Evolutionary conservation across 2,329 filamentous ascomycete genomes (phyloP).

Genomic region (Epichloe glyceriae): DNA sequence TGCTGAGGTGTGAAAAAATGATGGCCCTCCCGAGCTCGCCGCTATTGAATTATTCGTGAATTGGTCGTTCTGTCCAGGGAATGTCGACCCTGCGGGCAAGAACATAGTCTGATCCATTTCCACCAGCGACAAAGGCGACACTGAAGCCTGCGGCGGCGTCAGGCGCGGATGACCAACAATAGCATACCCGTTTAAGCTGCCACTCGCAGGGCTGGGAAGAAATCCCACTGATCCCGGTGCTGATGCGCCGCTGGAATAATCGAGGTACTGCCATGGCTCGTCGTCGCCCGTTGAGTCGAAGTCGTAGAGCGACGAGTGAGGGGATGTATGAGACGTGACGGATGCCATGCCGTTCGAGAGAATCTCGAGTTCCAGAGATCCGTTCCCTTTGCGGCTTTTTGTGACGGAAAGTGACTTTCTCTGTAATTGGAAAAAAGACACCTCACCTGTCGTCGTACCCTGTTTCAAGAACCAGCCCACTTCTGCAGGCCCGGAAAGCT

Average conservation of each 20-base stretch:
- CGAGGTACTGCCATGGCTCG: slow-evolving; percentile 32
- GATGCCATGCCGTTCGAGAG: slow-evolving; percentile 20
- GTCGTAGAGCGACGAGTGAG: slow-evolving; percentile 27
- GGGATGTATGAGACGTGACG: slow-evolving; percentile 25
- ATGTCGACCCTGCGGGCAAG: slow-evolving; percentile 21
- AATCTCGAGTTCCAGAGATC: neutral
- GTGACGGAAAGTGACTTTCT: neutral
- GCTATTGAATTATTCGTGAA: slow-evolving; percentile 17
- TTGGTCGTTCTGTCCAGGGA: slow-evolving; percentile 14
- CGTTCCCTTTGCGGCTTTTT: neutral
- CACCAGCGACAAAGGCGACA: slow-evolving; percentile 29
- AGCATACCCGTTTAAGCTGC: slow-evolving; percentile 37
- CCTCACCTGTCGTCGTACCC: too few species aligned
- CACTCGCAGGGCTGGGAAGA: slow-evolving; percentile 36
- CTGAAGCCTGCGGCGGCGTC: slow-evolving; percentile 16
- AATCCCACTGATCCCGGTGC: slow-evolving; percentile 29
- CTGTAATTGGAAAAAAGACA: neutral
- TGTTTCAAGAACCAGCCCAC: too few species aligned
- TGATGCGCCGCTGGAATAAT: slow-evolving; percentile 22
- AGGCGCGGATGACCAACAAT: slow-evolving; percentile 25
- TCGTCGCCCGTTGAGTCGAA: slow-evolving; percentile 27
- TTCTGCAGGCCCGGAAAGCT: too few species aligned
- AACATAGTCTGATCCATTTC: slow-evolving; percentile 25
- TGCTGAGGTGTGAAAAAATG: slow-evolving; percentile 24
- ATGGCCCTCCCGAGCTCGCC: neutral